A percentile compares a stretch with the other conserved stretches of the same genome.
Evolutionary conservation across 495 filamentous ascomycete species (phyloP).

Genomic region (Glarea lozoyensis): DNA sequence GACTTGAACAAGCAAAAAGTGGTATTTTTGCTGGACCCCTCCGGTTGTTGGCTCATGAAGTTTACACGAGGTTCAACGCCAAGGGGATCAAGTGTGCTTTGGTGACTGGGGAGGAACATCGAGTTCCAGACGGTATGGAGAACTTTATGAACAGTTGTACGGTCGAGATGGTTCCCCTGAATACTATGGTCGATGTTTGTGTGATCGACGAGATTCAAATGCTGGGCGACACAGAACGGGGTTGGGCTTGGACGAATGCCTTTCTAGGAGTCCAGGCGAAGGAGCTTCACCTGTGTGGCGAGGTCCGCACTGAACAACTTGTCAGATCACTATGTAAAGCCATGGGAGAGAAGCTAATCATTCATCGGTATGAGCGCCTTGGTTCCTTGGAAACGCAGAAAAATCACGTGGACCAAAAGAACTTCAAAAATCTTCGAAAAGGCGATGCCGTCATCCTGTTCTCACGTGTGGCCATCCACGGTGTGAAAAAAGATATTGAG

Average conservation of each 20-base stretch:
- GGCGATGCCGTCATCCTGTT: constrained; percentile 90
- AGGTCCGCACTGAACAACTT: constrained; percentile 70
- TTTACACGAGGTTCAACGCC: constrained; percentile 72
- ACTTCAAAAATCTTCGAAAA: constrained; percentile 60
- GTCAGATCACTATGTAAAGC: constrained; percentile 70
- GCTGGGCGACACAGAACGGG: constrained; percentile 71
- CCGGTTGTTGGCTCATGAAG: constrained; percentile 85
- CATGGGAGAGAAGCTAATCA: constrained; percentile 72
- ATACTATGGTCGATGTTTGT: constrained; percentile 66
- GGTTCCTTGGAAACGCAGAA: constrained; percentile 68
- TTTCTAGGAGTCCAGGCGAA: constrained; percentile 75
- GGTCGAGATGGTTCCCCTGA: constrained; percentile 88
- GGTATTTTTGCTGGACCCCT: constrained; percentile 92
- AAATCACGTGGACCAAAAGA: constrained; percentile 49
- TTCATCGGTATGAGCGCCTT: constrained; percentile 75
- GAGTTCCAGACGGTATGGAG: constrained; percentile 40
- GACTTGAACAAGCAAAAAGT: constrained; percentile 62
- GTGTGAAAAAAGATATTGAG: constrained; percentile 72
- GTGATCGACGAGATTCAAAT: constrained; percentile 99
- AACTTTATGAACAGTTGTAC: constrained; percentile 70
- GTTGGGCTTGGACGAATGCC: constrained; percentile 96
- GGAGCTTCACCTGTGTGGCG: constrained; percentile 92
- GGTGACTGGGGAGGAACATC: constrained; percentile 84
- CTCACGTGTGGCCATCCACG: constrained; percentile 71
- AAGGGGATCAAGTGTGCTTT: constrained; percentile 68